Conservation (phyloP, 2,329 filamentous ascomycete species). For the Neobulgaria alba region DNA sequence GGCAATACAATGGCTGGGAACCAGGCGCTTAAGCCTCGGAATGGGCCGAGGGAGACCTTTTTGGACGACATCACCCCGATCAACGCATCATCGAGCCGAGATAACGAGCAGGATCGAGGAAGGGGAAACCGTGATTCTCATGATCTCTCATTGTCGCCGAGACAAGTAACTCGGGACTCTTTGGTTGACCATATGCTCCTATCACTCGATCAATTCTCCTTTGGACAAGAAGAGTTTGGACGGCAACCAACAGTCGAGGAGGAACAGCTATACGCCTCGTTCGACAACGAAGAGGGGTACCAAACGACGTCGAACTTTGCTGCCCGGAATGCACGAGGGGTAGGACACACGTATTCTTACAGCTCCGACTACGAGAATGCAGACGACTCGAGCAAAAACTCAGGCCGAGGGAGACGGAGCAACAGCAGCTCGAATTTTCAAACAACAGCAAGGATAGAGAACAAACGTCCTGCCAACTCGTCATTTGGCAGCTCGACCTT, state of each 20-base stretch:
- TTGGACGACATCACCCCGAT: constrained; percentile 30
- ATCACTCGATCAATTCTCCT: constrained; percentile 77
- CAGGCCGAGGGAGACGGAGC: constrained; percentile 58
- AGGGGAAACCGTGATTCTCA: constrained; percentile 38
- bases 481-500: constrained; percentile 27
- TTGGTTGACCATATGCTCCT: constrained; percentile 93
- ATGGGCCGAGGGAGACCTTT: constrained; percentile 25
- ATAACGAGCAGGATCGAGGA: constrained; percentile 16
- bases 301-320: constrained; percentile 22
- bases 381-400: constrained; percentile 45
- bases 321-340: constrained; percentile 14
- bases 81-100: constrained; percentile 20
- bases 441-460: constrained; percentile 53
- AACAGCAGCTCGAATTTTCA: constrained; percentile 73
- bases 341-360: constrained; percentile 44
- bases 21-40: constrained; percentile 23
- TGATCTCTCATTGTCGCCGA: constrained; percentile 72
- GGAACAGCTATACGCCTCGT: constrained; percentile 23
- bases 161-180: constrained; percentile 75
- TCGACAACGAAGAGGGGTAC: constrained; percentile 24
- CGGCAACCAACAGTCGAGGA: constrained; percentile 23
- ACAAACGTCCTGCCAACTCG: constrained; percentile 37
- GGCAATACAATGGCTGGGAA: constrained; percentile 20
- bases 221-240: constrained; percentile 34
- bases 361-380: constrained; percentile 51